These are phyloP conservation scores for Pyronema omphalodes DNA, from an alignment of 495 filamentous ascomycete genomes.

Conservation along the genomic window DNA sequence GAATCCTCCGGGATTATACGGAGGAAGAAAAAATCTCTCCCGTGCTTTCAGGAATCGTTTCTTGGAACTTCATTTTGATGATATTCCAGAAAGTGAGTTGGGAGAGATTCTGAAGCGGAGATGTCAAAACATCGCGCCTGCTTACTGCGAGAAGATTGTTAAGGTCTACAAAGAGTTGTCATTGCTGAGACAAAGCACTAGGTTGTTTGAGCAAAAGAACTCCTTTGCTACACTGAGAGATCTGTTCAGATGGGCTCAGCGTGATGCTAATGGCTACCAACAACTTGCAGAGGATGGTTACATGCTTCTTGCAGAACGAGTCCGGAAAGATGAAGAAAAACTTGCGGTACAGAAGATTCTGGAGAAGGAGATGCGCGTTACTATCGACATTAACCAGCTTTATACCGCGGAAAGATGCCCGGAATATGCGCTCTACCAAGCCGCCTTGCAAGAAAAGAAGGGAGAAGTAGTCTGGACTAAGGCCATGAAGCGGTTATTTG, in stretches of 20 bases:
- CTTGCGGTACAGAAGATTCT: constrained; percentile 70
- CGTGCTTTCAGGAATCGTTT: constrained; percentile 94
- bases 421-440: constrained; percentile 35
- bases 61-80: constrained; percentile 91
- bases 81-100: constrained; percentile 92
- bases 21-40: constrained; percentile 79
- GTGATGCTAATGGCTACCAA: constrained; percentile 65
- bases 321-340: constrained; percentile 77
- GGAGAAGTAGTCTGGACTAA: constrained; percentile 74
- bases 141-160: constrained; percentile 78
- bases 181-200: constrained; percentile 63
- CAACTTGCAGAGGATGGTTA: constrained; percentile 84
- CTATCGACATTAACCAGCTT: constrained; percentile 50
- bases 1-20: constrained; percentile 89
- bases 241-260: constrained; percentile 89
- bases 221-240: constrained; percentile 94
- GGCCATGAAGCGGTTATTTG: constrained; percentile 78
- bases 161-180: constrained; percentile 87
- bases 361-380: constrained; percentile 78
- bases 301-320: constrained; percentile 87
- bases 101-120: constrained; percentile 77
- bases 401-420: constrained; percentile 41
- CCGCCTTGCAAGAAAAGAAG: constrained; percentile 22
- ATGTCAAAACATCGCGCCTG: constrained; percentile 57
- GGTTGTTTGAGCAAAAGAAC: constrained; percentile 91